Evolutionary conservation across 345 rosid genomes (phyloP), one percentile per base, ranked within the genome.

Genomic region (Pistacia integerrima): DNA sequence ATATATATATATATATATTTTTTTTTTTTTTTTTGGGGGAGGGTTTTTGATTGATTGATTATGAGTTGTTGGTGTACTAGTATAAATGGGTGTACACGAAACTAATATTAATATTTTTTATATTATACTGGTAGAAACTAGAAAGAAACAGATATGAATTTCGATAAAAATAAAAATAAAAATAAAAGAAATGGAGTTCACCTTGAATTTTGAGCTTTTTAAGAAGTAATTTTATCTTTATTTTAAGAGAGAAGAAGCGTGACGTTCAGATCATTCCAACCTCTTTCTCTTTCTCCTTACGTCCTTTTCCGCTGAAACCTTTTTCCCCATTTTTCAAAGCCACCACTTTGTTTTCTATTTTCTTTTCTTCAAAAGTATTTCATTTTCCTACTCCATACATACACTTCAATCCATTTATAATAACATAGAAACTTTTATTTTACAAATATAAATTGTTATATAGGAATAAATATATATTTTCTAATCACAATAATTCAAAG

Each of bases 181-280:
- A 74, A 64, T 18, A 51, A 71, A 33, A 64, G 77, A 63, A 75
- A 73, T 71, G 25, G 17, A 66, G 33, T n/a, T 75, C 74, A 71
- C 79, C 76, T 82, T 76, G 81, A 74, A 81, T 49, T 67, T 51
- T 57, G 63, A 78, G 73, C 65, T 22, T 72, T 74, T 78, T 36
- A 11, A 46, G 52, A n/a, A 46, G 58, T 76, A n/a, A 20, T 70
- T 57, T 4, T 55, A 7, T 41, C 12, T 66, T 52, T 30, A 35
- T 35, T 75, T 52, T 56, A 75, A 54, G 60, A 56, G 36, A 44
- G 64, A 48, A 22, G 79, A 78, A 51, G 77, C 76, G 74, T 66
- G 80, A 77, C 80, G 83, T 30, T 79, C 71, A 51, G 76, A 80
- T 70, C 69, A 56, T 77, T 71, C 81, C 79, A 28, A 74, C 52